phyloP scores from a whole-genome alignment of 768 basidiomycete genomes.

The Obba rivulosa region DNA sequence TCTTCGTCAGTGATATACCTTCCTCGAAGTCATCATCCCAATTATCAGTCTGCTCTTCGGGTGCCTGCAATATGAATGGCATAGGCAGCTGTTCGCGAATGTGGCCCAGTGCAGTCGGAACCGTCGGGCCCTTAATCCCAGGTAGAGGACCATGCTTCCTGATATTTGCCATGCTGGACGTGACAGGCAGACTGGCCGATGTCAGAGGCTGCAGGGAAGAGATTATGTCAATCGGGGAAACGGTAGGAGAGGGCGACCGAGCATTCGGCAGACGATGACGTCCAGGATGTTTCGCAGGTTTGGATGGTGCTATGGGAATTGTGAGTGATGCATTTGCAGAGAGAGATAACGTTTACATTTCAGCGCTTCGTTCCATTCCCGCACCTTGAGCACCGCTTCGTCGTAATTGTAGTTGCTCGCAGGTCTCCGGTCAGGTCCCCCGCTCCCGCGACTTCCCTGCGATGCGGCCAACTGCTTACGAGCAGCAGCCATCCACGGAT shows the following conservation, averaged over 20 bases:
- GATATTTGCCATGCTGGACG: conserved; percentile 7
- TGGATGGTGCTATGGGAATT: conserved; percentile 53
- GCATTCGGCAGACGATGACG: conserved; percentile 30
- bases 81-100: conserved; percentile 41
- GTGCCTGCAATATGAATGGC: conserved; percentile 61
- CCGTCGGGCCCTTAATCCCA: conserved; percentile 13
- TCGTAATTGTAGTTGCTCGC: conserved; percentile 85
- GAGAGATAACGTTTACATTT: conserved; percentile 53
- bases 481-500: conserved; percentile 94
- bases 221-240: conserved; percentile 28
- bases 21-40: conserved; percentile 99
- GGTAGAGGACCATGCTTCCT: conserved; percentile 11
- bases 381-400: conserved; percentile 90
- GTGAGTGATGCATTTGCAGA: neutral
- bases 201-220: conserved; percentile 12
- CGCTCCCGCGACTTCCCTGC: conserved; percentile 29
- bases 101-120: conserved; percentile 17
- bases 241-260: conserved; percentile 37
- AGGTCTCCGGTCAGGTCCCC: conserved; percentile 38
- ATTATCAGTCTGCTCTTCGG: conserved; percentile 87
- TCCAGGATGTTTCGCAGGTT: conserved; percentile 63
- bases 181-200: conserved; percentile 6
- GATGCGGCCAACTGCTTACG: conserved; percentile 61
- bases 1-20: conserved; percentile 81
- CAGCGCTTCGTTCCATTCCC: conserved; percentile 98